These are phyloP conservation scores for Aegilops tauschii DNA, from an alignment of 176 grass and related monocot species.

Conservation along the genomic window DNA sequence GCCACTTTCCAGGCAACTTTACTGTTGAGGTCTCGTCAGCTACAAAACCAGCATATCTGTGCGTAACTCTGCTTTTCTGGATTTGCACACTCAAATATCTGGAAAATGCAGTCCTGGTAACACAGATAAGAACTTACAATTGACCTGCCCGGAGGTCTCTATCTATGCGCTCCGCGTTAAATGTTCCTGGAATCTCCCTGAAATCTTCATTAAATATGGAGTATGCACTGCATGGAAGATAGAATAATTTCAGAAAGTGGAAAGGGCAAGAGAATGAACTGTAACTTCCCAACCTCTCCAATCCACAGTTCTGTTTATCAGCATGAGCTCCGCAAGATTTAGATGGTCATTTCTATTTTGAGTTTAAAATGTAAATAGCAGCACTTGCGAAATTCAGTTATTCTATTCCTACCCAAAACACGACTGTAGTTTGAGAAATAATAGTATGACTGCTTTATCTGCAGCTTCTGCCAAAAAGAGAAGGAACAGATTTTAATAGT, in stretches of 20 bases:
- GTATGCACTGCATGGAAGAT: constrained; percentile 71
- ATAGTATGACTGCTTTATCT: background rate
- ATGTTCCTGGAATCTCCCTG: constrained; percentile 86
- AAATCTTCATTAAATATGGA: constrained; percentile 99
- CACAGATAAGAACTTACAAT: constrained; percentile 39
- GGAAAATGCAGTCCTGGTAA: background rate
- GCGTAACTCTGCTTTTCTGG: background rate
- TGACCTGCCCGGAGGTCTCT: constrained; percentile 84
- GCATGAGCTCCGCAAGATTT: background rate
- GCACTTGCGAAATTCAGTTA: background rate
- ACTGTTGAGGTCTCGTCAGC: background rate
- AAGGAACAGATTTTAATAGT: background rate
- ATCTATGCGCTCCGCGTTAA: constrained; percentile 89
- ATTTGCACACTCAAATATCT: constrained; percentile 3
- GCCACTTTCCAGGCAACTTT: background rate
- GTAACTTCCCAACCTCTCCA: background rate
- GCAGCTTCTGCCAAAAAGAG: background rate
- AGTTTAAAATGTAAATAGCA: background rate
- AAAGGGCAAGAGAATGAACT: background rate
- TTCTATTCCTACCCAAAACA: constrained; percentile 6
- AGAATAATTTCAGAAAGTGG: constrained; percentile 2
- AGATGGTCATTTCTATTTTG: background rate
- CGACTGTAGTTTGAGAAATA: background rate
- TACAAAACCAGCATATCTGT: background rate
- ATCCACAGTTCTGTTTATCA: background rate